These are phyloP conservation scores for Hemisphaericaspora xylanilytica DNA, from an alignment of 1,139 yeast species.

Conservation along the genomic window DNA sequence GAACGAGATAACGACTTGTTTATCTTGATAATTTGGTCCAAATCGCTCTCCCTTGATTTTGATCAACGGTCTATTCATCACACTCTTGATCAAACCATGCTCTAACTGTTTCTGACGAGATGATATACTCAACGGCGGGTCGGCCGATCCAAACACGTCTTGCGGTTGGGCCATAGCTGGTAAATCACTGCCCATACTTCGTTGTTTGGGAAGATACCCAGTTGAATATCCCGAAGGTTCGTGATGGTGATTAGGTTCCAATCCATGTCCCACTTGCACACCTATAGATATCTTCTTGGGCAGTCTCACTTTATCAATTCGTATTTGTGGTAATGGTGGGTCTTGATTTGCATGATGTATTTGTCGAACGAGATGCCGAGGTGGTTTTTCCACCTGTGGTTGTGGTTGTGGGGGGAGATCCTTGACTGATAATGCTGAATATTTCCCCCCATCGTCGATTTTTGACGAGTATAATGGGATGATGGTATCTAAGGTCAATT, in stretches of 20 bases:
- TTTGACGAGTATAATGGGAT: slow-evolving; percentile 15
- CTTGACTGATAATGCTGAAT: slow-evolving; percentile 1
- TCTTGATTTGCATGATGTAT: background rate
- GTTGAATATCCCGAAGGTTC: background rate
- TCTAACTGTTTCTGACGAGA: slow-evolving; percentile 31
- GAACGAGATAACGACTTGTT: slow-evolving; percentile 25
- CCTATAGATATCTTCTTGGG: slow-evolving; percentile 6
- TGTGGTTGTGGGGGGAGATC: slow-evolving; percentile 4
- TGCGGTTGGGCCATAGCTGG: slow-evolving; percentile 10
- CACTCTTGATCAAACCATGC: slow-evolving; percentile 29
- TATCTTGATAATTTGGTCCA: slow-evolving; percentile 19
- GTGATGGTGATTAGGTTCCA: background rate
- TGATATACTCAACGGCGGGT: slow-evolving; percentile 7
- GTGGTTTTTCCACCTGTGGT: background rate
- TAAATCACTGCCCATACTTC: slow-evolving; percentile 8
- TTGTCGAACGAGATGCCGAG: background rate
- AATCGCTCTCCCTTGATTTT: slow-evolving; percentile 19
- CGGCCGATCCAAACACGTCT: slow-evolving; percentile 6
- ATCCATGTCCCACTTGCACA: slow-evolving; percentile 11
- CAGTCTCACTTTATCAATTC: slow-evolving; percentile 5
- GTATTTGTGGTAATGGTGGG: slow-evolving; percentile 2
- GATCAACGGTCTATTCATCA: slow-evolving; percentile 38
- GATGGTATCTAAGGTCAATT: slow-evolving; percentile 16
- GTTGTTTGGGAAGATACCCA: slow-evolving; percentile 10
- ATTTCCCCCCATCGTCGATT: slow-evolving; percentile 8